Conservation (phyloP, 192 early-diverging fungal genomes). For the Geranomyces variabilis region DNA sequence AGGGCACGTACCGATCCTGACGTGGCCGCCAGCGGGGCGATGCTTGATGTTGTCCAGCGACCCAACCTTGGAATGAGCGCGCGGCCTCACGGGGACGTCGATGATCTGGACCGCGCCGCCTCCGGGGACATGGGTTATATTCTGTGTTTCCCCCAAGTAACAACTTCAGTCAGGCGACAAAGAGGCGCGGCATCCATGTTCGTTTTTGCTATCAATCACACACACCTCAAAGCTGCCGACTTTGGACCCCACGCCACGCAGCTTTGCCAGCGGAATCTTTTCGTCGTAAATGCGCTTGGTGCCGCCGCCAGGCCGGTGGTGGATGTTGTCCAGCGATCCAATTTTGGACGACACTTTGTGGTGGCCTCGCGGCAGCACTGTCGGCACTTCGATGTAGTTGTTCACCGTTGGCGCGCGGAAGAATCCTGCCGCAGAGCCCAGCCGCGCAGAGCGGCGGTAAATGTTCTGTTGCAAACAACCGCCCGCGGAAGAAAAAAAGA, state of each 20-base stretch:
- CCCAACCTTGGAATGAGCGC: constrained; percentile 14
- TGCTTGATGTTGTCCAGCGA: constrained; percentile 20
- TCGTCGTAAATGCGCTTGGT: constrained; percentile 10
- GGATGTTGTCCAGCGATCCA: constrained; percentile 12
- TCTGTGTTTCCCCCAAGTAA: not conserved
- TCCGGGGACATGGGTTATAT: constrained; percentile 6
- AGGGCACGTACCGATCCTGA: constrained; percentile 15
- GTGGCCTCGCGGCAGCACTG: not conserved
- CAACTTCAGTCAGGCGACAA: not conserved
- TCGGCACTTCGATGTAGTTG: not conserved
- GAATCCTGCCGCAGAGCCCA: constrained; percentile 6
- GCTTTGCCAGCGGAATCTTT: not conserved
- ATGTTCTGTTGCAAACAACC: not conserved
- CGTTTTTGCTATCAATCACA: too few relatives aligned
- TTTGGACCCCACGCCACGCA: constrained; percentile 2
- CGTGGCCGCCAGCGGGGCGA: constrained; percentile 15
- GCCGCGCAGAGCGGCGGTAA: not conserved
- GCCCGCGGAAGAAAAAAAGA: too few relatives aligned
- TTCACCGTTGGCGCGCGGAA: not conserved
- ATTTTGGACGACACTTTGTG: constrained; percentile 4
- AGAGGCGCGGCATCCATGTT: not conserved
- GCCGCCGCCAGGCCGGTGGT: not conserved
- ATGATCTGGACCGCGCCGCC: constrained; percentile 16
- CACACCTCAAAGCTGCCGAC: constrained; percentile 13
- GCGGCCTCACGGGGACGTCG: constrained; percentile 9